Percentiles rank a stretch among this genome's conserved stretches.
Evolutionary conservation across 345 rosid genomes (phyloP).

Genomic region (Camelina laxa): DNA sequence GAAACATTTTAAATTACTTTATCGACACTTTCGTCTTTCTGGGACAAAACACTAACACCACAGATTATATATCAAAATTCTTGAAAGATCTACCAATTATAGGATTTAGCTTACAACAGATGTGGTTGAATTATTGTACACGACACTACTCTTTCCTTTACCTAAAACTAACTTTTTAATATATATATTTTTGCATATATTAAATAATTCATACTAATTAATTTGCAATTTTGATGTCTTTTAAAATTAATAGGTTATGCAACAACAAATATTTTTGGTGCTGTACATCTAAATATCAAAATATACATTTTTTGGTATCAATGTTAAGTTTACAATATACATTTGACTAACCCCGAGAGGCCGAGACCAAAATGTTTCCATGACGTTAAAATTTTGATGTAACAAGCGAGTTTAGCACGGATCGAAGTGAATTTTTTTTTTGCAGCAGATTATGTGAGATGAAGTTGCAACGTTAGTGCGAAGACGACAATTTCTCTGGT

Average conservation of each 20-base stretch:
- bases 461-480: neutral
- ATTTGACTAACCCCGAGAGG: no score
- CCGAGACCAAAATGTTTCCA: no score
- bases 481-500: neutral
- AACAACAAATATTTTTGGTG: neutral
- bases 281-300: no score
- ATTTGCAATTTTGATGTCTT: neutral
- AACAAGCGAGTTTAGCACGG: neutral
- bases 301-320: no score
- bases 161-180: neutral
- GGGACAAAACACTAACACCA: conserved; percentile 3
- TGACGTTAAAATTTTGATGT: no score
- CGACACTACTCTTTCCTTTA: neutral
- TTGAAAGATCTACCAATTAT: conserved; percentile 18
- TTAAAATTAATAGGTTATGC: neutral
- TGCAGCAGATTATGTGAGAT: neutral
- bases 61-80: neutral
- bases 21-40: conserved; percentile 15
- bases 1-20: conserved; percentile 26
- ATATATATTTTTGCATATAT: neutral
- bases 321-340: no score
- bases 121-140: neutral
- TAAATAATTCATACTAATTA: neutral
- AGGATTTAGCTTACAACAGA: neutral
- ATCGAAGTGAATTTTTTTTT: neutral